Percentiles rank a stretch among this genome's conserved stretches.
Evolutionary conservation across 2,329 filamentous ascomycete species (phyloP).

Genomic region (Cytospora mali): DNA sequence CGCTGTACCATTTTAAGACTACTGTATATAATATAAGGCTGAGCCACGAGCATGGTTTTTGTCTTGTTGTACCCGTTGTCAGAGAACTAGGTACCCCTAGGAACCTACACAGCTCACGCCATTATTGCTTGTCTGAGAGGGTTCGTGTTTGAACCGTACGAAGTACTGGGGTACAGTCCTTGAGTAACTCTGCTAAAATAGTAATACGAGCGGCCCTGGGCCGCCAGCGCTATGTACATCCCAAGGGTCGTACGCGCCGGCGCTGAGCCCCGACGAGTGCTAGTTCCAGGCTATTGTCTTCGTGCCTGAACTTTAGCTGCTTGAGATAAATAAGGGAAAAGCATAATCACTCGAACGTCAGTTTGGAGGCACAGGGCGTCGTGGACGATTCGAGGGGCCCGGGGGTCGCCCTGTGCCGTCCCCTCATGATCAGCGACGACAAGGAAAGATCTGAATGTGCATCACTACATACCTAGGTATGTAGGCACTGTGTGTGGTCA

Average conservation of each 20-base stretch:
- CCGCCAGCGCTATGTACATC: background rate
- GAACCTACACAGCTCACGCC: background rate
- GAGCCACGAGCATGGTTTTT: background rate
- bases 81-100: too few relatives aligned
- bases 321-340: too few relatives aligned
- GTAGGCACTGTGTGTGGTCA: background rate
- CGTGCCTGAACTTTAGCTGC: background rate
- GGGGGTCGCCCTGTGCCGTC: too few relatives aligned
- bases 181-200: background rate
- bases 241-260: background rate
- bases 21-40: background rate
- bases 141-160: background rate
- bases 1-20: background rate
- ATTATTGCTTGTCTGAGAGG: background rate
- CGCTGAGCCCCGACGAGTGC: background rate
- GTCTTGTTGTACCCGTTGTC: background rate
- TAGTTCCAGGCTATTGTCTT: background rate
- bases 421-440: too few relatives aligned
- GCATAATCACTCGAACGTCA: too few relatives aligned
- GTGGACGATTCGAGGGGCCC: too few relatives aligned
- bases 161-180: background rate
- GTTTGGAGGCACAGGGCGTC: too few relatives aligned
- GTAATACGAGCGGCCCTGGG: background rate
- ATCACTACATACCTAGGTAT: too few relatives aligned
- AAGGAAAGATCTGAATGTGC: background rate